phyloP scores from a whole-genome alignment of 345 rosid genomes.

The Brassica incana region DNA sequence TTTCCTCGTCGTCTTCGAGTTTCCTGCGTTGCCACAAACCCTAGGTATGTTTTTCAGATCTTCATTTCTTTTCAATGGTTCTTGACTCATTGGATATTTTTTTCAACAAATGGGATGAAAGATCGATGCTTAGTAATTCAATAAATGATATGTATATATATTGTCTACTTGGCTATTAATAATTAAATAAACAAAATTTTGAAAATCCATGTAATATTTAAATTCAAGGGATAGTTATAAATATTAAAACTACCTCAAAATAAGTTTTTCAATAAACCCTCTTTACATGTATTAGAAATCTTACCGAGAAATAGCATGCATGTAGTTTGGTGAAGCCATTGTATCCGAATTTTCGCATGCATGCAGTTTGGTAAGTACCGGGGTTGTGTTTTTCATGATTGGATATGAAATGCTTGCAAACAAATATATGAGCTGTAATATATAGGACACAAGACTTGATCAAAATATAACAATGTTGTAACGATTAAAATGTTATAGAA shows the following conservation, averaged over 20 bases:
- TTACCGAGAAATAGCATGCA: neutral
- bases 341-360: neutral
- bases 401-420: neutral
- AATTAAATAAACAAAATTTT: neutral
- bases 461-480: neutral
- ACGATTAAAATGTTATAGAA: neutral
- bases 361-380: neutral
- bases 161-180: neutral
- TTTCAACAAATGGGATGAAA: neutral
- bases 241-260: neutral
- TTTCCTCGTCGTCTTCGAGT: conserved; percentile 15
- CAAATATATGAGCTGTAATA: neutral
- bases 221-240: neutral
- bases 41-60: conserved; percentile 23
- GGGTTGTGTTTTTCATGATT: neutral
- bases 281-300: neutral
- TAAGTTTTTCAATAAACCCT: neutral
- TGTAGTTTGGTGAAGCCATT: neutral
- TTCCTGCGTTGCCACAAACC: conserved; percentile 28
- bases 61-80: neutral
- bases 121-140: neutral
- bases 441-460: neutral
- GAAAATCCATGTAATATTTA: neutral
- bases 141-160: neutral
- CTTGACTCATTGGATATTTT: neutral